Evolutionary conservation across 1,284 basidiomycete genomes (phyloP).

Genomic region (Sparassis latifolia): DNA sequence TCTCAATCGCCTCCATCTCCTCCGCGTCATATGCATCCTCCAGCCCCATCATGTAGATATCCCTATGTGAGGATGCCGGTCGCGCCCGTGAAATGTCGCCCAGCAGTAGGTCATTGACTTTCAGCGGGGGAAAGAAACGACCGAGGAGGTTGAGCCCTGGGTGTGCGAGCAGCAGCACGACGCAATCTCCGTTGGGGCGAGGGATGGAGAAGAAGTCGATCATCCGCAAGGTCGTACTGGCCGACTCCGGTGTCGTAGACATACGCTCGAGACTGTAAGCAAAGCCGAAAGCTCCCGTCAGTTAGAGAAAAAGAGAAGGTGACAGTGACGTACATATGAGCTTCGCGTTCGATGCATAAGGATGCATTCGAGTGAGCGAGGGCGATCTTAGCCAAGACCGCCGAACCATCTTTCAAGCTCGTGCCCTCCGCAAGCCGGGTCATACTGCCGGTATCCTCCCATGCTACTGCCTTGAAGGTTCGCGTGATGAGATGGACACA

Average conservation of each 20-base stretch:
- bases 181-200: constrained; percentile 54
- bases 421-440: constrained; percentile 61
- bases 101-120: constrained; percentile 61
- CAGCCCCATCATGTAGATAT: constrained; percentile 43
- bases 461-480: constrained; percentile 42
- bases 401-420: constrained; percentile 61
- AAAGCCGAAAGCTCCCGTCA: background rate
- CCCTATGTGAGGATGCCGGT: constrained; percentile 36
- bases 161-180: constrained; percentile 57
- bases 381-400: constrained; percentile 65
- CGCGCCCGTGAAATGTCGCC: constrained; percentile 42
- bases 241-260: constrained; percentile 41
- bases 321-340: constrained; percentile 52
- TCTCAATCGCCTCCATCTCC: constrained; percentile 54
- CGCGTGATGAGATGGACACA: constrained; percentile 1
- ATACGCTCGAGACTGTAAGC: constrained; percentile 44
- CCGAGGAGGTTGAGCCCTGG: constrained; percentile 62
- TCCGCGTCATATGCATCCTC: constrained; percentile 42
- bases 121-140: constrained; percentile 58
- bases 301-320: background rate
- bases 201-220: constrained; percentile 63
- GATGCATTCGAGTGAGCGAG: constrained; percentile 63
- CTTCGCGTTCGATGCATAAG: constrained; percentile 64
- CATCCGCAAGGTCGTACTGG: constrained; percentile 46
- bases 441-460: constrained; percentile 67